These are phyloP conservation scores for Saccharomyces hybrid DNA, from an alignment of 1,139 yeast genomes.

Conservation along the genomic window DNA sequence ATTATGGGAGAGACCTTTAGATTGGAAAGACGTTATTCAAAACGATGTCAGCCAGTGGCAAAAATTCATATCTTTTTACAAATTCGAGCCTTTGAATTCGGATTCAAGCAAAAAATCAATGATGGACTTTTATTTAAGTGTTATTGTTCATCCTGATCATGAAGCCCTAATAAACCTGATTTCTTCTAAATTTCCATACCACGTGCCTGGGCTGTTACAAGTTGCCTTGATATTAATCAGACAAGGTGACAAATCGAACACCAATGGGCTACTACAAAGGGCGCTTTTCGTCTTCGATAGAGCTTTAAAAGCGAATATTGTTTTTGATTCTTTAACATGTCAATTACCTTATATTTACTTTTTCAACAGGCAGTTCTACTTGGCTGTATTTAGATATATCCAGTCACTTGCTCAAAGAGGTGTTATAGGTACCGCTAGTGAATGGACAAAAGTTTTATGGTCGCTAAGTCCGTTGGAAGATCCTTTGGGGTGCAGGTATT, in stretches of 20 bases:
- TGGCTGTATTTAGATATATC: constrained; percentile 66
- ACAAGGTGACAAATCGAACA: constrained; percentile 61
- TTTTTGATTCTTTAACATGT: constrained; percentile 49
- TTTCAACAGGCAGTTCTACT: constrained; percentile 68
- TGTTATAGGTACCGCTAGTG: constrained; percentile 66
- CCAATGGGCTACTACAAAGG: constrained; percentile 66
- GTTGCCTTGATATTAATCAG: constrained; percentile 67
- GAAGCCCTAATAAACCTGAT: constrained; percentile 53
- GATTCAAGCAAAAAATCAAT: constrained; percentile 39
- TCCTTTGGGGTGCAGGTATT: constrained; percentile 76
- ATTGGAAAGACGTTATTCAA: constrained; percentile 42
- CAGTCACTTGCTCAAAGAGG: constrained; percentile 68
- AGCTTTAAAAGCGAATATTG: constrained; percentile 42
- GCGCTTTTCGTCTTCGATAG: constrained; percentile 76
- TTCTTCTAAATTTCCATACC: constrained; percentile 56
- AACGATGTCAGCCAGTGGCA: constrained; percentile 41
- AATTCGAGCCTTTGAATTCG: constrained; percentile 36
- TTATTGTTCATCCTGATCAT: constrained; percentile 64
- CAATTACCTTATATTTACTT: constrained; percentile 71
- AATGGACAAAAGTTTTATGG: constrained; percentile 61
- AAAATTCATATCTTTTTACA: constrained; percentile 44
- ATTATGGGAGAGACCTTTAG: constrained; percentile 34
- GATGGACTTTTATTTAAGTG: constrained; percentile 57
- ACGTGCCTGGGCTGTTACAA: constrained; percentile 70
- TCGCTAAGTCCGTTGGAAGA: constrained; percentile 72